Conservation (phyloP, 306 rosid species). For the Vicia faba region DNA sequence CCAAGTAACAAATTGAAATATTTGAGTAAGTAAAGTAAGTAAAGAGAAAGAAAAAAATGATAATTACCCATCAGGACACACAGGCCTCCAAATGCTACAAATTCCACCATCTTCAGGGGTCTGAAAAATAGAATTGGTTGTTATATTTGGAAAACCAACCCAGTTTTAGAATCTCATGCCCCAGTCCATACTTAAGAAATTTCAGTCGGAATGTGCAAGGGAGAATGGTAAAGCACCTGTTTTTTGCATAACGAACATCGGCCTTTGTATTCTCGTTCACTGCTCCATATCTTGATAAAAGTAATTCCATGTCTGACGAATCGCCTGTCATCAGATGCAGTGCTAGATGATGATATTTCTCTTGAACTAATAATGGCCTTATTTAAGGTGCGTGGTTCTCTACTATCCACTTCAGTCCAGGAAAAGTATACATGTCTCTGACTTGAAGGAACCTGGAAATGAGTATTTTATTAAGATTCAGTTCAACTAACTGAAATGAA, state of each 20-base stretch:
- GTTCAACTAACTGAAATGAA: conserved; percentile 36
- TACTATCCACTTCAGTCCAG: conserved; percentile 76
- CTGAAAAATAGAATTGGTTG: conserved; percentile 49
- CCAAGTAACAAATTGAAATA: conserved; percentile 14
- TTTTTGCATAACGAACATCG: conserved; percentile 78
- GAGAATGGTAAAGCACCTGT: conserved; percentile 56
- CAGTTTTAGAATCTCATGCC: conserved; percentile 1
- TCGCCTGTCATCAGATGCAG: conserved; percentile 58
- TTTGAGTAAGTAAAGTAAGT: background rate
- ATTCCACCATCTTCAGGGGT: conserved; percentile 54
- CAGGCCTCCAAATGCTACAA: conserved; percentile 96
- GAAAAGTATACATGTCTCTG: conserved; percentile 84
- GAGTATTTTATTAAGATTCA: conserved; percentile 39
- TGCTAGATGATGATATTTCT: conserved; percentile 57
- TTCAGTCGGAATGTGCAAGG: conserved; percentile 31
- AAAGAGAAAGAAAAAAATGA: conserved; percentile 20
- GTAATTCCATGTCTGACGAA: conserved; percentile 72
- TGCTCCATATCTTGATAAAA: conserved; percentile 92
- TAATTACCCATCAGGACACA: conserved; percentile 89
- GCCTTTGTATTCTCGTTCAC: conserved; percentile 72
- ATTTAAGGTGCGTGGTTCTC: conserved; percentile 56
- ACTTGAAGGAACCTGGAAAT: conserved; percentile 92
- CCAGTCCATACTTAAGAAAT: conserved; percentile 21
- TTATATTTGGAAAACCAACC: conserved; percentile 39
- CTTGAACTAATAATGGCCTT: conserved; percentile 72